These are phyloP conservation scores for Agarophyton chilense DNA, from an alignment of 23 red algal genomes.

Conservation along the genomic window DNA sequence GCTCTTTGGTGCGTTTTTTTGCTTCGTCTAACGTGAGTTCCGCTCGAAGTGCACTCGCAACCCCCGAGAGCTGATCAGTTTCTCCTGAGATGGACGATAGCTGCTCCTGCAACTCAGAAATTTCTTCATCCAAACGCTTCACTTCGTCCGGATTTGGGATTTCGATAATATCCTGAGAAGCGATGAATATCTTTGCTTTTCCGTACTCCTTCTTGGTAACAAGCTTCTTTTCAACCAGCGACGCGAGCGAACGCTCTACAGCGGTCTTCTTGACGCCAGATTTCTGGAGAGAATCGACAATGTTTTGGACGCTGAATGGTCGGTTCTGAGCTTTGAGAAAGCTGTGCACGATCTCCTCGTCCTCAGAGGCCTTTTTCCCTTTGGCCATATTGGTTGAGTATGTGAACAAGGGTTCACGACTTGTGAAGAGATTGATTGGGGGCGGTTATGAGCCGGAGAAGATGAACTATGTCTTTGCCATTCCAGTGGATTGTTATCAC, in stretches of 20 bases:
- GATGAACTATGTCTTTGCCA: background rate
- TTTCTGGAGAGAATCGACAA: slow-evolving; percentile 88
- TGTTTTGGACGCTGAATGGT: slow-evolving; percentile 88
- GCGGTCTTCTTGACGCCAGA: slow-evolving; percentile 87
- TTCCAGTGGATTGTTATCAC: too few relatives aligned
- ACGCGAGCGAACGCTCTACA: slow-evolving; percentile 77
- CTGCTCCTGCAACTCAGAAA: slow-evolving; percentile 4
- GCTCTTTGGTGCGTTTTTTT: slow-evolving; percentile 1
- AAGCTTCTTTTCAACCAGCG: slow-evolving; percentile 73
- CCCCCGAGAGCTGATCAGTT: background rate
- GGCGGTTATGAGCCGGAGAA: background rate
- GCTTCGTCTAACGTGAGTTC: slow-evolving; percentile 60
- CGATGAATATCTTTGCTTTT: slow-evolving; percentile 96
- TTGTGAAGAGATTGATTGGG: background rate
- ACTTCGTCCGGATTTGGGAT: slow-evolving; percentile 77
- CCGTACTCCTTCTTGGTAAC: slow-evolving; percentile 98
- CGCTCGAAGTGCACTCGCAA: background rate
- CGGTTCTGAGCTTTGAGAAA: slow-evolving; percentile 70
- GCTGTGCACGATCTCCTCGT: slow-evolving; percentile 9
- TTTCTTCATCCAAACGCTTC: slow-evolving; percentile 59
- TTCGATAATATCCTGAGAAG: slow-evolving; percentile 78
- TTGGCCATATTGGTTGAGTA: background rate
- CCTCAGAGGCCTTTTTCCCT: slow-evolving; percentile 16
- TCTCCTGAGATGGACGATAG: background rate
- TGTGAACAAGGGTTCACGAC: background rate